These are phyloP conservation scores for Aspergillus pseudonomiae DNA, from an alignment of 2,329 filamentous ascomycete species.

Conservation along the genomic window DNA sequence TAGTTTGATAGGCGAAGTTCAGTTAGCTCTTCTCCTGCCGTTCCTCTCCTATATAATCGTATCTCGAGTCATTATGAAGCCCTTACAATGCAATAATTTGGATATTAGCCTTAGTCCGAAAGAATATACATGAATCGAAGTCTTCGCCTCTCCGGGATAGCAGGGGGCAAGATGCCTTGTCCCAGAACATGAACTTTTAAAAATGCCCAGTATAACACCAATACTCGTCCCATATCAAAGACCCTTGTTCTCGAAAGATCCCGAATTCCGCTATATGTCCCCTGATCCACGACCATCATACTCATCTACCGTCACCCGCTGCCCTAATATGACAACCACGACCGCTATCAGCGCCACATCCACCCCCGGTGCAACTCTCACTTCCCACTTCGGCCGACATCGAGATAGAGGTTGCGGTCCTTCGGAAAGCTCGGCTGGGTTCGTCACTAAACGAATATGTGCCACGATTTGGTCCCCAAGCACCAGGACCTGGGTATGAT, in stretches of 20 bases:
- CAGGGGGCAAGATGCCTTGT: no score
- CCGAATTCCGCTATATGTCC: neutral
- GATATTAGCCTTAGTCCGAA: neutral
- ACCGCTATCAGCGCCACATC: slow-evolving; percentile 22
- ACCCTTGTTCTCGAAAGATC: neutral
- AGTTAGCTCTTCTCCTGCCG: no score
- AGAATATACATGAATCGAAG: neutral
- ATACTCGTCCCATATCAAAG: neutral
- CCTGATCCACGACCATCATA: neutral
- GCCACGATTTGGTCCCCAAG: slow-evolving; percentile 15
- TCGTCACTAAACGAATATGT: slow-evolving; percentile 16
- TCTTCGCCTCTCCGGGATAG: no score
- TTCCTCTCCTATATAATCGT: no score
- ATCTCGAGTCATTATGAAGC: neutral
- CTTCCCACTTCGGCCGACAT: slow-evolving; percentile 20
- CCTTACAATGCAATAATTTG: neutral
- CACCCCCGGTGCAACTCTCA: slow-evolving; percentile 18
- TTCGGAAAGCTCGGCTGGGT: slow-evolving; percentile 14
- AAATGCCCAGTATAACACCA: neutral
- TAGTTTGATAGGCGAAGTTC: no score
- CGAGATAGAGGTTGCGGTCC: slow-evolving; percentile 22
- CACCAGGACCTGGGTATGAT: slow-evolving; percentile 19
- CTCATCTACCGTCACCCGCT: slow-evolving; percentile 3
- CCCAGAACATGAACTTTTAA: neutral
- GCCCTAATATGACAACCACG: slow-evolving; percentile 21